These are phyloP conservation scores for Manihot esculenta DNA, from an alignment of 441 rosid genomes.

Conservation along the genomic window DNA sequence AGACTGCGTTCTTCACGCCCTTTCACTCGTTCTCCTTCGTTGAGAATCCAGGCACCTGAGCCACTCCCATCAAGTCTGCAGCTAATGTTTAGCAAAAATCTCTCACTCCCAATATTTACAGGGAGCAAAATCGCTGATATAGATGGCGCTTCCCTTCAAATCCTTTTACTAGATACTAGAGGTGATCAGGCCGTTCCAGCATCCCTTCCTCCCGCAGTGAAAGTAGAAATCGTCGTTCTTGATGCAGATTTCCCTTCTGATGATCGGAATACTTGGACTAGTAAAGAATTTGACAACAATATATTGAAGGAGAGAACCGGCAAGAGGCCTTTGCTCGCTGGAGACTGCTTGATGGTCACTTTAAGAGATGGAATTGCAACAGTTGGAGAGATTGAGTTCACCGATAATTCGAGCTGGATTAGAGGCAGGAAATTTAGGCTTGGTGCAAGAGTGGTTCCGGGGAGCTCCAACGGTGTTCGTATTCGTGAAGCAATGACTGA, in stretches of 20 bases:
- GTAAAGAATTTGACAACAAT: slow-evolving; percentile 52
- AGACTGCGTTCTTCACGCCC: slow-evolving; percentile 29
- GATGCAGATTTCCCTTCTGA: slow-evolving; percentile 71
- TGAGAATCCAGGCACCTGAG: slow-evolving; percentile 54
- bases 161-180: slow-evolving; percentile 42
- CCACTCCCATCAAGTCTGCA: slow-evolving; percentile 53
- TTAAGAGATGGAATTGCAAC: slow-evolving; percentile 52
- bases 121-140: slow-evolving; percentile 58
- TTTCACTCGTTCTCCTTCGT: slow-evolving; percentile 43
- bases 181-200: slow-evolving; percentile 23
- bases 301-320: slow-evolving; percentile 74
- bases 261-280: slow-evolving; percentile 48
- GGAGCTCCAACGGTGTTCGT: slow-evolving; percentile 45
- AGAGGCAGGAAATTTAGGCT: slow-evolving; percentile 73
- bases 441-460: slow-evolving; percentile 59
- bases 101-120: slow-evolving; percentile 63
- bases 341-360: slow-evolving; percentile 52
- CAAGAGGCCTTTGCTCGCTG: slow-evolving; percentile 82
- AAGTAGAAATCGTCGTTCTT: slow-evolving; percentile 66
- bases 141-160: slow-evolving; percentile 49
- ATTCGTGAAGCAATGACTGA: slow-evolving; percentile 72
- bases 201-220: slow-evolving; percentile 44
- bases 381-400: slow-evolving; percentile 66
- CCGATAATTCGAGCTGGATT: slow-evolving; percentile 94
- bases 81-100: slow-evolving; percentile 44